Evolutionary conservation across 2,329 filamentous ascomycete genomes (phyloP).

Genomic region (Fusarium phyllophilum): DNA sequence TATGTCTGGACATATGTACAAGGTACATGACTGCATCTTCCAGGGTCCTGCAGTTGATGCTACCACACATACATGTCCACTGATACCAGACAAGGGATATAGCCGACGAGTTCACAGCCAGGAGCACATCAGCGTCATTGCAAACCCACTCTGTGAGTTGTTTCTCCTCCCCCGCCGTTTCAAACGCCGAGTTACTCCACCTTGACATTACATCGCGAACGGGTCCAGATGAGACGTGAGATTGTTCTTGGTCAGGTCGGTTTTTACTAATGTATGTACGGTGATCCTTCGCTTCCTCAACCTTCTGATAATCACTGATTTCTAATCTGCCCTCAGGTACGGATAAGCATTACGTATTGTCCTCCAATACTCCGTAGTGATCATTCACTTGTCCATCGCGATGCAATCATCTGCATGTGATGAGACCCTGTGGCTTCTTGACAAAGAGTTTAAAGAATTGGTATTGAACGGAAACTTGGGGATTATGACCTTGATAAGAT

Average conservation of each 20-base stretch:
- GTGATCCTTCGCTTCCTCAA: constrained; percentile 24
- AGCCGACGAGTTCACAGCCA: constrained; percentile 9
- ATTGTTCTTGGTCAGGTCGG: constrained; percentile 6
- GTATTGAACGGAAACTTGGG: not conserved
- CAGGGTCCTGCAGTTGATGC: constrained; percentile 19
- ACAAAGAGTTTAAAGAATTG: not conserved
- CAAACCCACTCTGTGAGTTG: constrained; percentile 1
- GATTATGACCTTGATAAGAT: not conserved
- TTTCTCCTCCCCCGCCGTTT: constrained; percentile 34
- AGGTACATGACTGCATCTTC: not conserved
- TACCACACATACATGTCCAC: constrained; percentile 5
- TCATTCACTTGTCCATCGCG: not conserved
- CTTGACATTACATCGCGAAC: constrained; percentile 14
- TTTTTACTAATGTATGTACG: constrained; percentile 17
- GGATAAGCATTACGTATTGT: not conserved
- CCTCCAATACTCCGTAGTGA: not conserved
- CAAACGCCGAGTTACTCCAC: constrained; percentile 31
- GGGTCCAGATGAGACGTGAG: constrained; percentile 4
- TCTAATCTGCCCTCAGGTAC: not conserved
- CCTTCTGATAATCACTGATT: not conserved
- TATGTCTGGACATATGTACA: not conserved
- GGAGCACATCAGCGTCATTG: constrained; percentile 10
- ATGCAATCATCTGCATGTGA: not conserved
- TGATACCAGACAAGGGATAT: constrained; percentile 15
- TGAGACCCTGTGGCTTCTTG: constrained; percentile 16